A percentile compares a stretch with the other conserved stretches of the same genome.
Evolutionary conservation across 345 rosid species (phyloP).

Genomic region (Geranium brycei): DNA sequence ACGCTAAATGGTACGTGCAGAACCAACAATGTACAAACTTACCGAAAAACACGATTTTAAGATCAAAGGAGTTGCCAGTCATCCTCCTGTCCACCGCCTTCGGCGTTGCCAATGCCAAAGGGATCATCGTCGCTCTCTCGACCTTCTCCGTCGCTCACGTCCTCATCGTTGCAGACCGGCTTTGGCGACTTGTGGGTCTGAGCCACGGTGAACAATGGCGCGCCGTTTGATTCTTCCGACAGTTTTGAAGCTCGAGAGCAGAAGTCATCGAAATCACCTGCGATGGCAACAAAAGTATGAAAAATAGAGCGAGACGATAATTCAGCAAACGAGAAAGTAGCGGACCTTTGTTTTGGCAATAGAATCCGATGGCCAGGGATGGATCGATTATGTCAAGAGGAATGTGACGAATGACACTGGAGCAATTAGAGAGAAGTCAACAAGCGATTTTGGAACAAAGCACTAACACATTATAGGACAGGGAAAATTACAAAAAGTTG

Average conservation of each 20-base stretch:
- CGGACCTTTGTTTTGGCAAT: conserved; percentile 75
- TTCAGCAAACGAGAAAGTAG: not conserved
- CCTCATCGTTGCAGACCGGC: conserved; percentile 1
- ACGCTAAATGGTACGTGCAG: no score
- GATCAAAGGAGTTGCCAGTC: conserved; percentile 19
- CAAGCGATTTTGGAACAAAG: not conserved
- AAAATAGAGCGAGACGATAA: not conserved
- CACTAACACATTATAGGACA: not conserved
- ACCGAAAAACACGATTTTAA: no score
- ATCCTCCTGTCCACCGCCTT: conserved; percentile 8
- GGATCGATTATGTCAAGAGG: conserved; percentile 70
- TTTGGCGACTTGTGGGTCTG: conserved; percentile 9
- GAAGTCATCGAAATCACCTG: conserved; percentile 72
- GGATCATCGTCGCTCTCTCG: not conserved
- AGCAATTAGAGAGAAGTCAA: conserved; percentile 8
- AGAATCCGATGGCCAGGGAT: conserved; percentile 83
- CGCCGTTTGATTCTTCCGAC: conserved; percentile 71
- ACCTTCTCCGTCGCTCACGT: not conserved
- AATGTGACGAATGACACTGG: conserved; percentile 49
- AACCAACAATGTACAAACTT: no score
- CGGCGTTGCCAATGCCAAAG: conserved; percentile 3
- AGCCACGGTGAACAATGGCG: conserved; percentile 58
- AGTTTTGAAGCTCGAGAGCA: conserved; percentile 62
- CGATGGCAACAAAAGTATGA: conserved; percentile 2
- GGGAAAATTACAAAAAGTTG: not conserved